Evolutionary conservation across 2,329 filamentous ascomycete genomes (phyloP), one percentile per base, ranked within the genome.

Genomic region (Fusarium haematococcum): DNA sequence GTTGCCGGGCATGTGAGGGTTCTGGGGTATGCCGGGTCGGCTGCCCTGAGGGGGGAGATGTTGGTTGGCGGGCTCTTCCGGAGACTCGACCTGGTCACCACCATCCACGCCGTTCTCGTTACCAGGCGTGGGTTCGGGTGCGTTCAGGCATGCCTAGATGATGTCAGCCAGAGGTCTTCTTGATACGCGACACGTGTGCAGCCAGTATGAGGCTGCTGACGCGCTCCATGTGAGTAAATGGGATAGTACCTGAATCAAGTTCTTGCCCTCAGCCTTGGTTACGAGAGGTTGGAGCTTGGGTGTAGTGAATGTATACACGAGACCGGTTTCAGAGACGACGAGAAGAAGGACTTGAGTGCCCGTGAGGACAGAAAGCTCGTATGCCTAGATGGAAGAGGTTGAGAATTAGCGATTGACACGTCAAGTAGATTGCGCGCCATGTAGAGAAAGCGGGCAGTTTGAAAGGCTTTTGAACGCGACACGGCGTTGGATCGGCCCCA

Each of bases 221-320:
- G 62, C 48, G 62, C 70, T 65, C 39, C 18, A 27, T 18, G 7
- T 23, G 10, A 20, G 30, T 41, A 48, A 25, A 18, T 20, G 33
- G 37, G 18, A 39, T 33, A 20, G 75, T 90, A 98, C 97, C 92
- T 99, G 97, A 78, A 99, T 98, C 76, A 99, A 88, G 84, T 99
- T 99, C 91, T 99, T 99, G 86, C 97, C 97, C 86, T 98, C 97
- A 20, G 97, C 93, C 88, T 98, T 98, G 74, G 97, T 99, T 78
- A 98, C 97, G 63, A 99, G 91, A 73, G 97, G 97, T 86, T 98
- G 97, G 66, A 99, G 91, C 88, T 99, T 99, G 23, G 97, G 97
- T 18, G 97, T 99, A 54, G 96, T 98, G 84, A 98, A 98, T 69
- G 96, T 98, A 86, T 98, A 98, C 80, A 98, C 96, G 37, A 98